These are phyloP conservation scores for Giardia muris DNA, from an alignment of 208 protist genomes.

Conservation along the genomic window DNA sequence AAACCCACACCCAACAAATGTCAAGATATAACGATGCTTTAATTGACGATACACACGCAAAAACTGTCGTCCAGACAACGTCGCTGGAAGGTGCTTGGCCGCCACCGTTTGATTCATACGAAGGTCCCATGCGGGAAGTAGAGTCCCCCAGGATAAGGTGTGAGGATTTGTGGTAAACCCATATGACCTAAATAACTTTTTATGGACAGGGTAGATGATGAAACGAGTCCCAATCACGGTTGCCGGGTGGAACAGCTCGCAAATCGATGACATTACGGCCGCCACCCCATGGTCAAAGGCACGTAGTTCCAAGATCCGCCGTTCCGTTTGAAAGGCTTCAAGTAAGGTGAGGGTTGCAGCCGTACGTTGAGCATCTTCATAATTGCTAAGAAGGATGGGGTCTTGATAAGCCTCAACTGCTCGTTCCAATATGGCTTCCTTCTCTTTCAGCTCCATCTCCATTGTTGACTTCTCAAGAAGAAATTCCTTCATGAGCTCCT, in stretches of 20 bases:
- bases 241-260: neutral
- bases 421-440: no score
- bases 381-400: neutral
- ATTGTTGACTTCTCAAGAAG: no score
- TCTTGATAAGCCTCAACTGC: no score
- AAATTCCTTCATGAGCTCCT: no score
- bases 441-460: no score
- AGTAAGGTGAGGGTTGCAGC: neutral
- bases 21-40: neutral
- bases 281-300: neutral
- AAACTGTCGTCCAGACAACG: constrained; percentile 6
- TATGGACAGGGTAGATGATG: neutral
- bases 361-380: neutral
- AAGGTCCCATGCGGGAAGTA: neutral
- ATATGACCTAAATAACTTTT: neutral
- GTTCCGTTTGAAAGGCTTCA: neutral
- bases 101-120: neutral
- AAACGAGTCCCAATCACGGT: neutral
- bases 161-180: neutral
- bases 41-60: neutral
- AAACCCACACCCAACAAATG: neutral
- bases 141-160: neutral
- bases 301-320: neutral
- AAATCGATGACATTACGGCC: neutral
- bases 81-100: neutral